A percentile compares a stretch with the other conserved stretches of the same genome.
These are phyloP conservation scores for Pichia insulana DNA, from an alignment of 805 yeast species.

Conservation along the genomic window DNA sequence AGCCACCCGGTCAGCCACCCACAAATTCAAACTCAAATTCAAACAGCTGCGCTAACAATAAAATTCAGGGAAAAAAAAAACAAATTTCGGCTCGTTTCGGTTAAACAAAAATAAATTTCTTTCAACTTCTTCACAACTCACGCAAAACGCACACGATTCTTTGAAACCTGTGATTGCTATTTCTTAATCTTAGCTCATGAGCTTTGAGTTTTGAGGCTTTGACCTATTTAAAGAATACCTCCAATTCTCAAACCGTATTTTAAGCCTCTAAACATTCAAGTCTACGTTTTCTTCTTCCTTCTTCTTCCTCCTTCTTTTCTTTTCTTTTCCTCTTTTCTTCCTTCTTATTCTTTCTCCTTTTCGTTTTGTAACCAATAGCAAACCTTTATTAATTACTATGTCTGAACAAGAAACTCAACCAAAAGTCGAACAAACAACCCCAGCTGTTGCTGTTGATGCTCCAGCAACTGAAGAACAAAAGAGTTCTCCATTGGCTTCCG, in stretches of 20 bases:
- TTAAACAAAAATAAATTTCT: too few relatives aligned
- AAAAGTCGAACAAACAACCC: not conserved
- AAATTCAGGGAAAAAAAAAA: too few relatives aligned
- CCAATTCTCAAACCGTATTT: not conserved
- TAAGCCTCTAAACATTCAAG: too few relatives aligned
- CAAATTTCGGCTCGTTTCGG: too few relatives aligned
- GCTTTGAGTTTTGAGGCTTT: too few relatives aligned
- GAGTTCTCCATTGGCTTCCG: constrained; percentile 8
- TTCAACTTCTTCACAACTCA: too few relatives aligned
- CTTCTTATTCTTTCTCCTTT: not conserved
- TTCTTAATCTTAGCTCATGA: not conserved
- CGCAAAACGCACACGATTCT: too few relatives aligned
- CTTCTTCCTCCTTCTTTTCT: not conserved
- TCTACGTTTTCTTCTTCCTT: not conserved
- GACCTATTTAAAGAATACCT: not conserved
- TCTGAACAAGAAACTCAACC: not conserved
- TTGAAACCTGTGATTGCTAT: not conserved
- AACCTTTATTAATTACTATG: not conserved
- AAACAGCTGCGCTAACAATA: too few relatives aligned
- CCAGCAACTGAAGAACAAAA: constrained; percentile 3
- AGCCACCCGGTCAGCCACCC: too few relatives aligned
- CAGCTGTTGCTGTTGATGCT: constrained; percentile 3
- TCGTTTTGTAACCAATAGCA: too few relatives aligned
- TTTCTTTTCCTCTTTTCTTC: not conserved
- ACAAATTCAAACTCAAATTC: too few relatives aligned